Percentiles rank a stretch among this genome's conserved stretches.
phyloP scores from a whole-genome alignment of 2,329 filamentous ascomycete genomes.

The Ophiosphaerella korrae region DNA sequence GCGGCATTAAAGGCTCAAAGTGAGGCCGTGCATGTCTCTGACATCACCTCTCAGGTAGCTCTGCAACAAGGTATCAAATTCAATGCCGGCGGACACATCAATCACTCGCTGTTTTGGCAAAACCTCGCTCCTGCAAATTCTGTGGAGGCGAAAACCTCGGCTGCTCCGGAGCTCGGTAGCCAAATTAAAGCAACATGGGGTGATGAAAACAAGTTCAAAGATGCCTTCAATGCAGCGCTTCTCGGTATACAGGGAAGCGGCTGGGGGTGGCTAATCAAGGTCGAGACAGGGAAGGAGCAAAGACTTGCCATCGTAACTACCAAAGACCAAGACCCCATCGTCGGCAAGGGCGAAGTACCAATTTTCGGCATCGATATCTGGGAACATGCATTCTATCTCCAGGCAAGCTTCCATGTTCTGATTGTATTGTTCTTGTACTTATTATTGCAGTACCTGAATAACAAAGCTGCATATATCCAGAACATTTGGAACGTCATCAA shows the following conservation, averaged over 20 bases:
- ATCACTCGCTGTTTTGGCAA: slow-evolving; percentile 92
- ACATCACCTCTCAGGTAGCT: slow-evolving; percentile 68
- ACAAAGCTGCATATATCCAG: slow-evolving; percentile 74
- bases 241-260: slow-evolving; percentile 80
- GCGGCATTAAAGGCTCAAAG: slow-evolving; percentile 65
- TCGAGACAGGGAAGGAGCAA: slow-evolving; percentile 58
- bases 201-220: slow-evolving; percentile 67
- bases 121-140: slow-evolving; percentile 70
- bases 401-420: slow-evolving; percentile 53
- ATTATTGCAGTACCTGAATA: slow-evolving; percentile 69
- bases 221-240: slow-evolving; percentile 68
- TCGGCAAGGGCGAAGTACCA: slow-evolving; percentile 65
- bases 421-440: background rate
- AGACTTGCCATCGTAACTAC: slow-evolving; percentile 73
- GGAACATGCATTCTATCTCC: slow-evolving; percentile 92
- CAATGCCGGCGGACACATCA: slow-evolving; percentile 90
- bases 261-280: slow-evolving; percentile 84
- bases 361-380: slow-evolving; percentile 86
- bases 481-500: slow-evolving; percentile 81
- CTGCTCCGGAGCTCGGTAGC: slow-evolving; percentile 62
- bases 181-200: slow-evolving; percentile 72
- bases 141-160: slow-evolving; percentile 60
- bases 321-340: slow-evolving; percentile 84
- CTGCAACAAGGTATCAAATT: slow-evolving; percentile 79
- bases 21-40: slow-evolving; percentile 59